Percentiles rank a stretch among this genome's conserved stretches.
Evolutionary conservation across 2,329 filamentous ascomycete species (phyloP).

Genomic region (Fusarium virguliforme): DNA sequence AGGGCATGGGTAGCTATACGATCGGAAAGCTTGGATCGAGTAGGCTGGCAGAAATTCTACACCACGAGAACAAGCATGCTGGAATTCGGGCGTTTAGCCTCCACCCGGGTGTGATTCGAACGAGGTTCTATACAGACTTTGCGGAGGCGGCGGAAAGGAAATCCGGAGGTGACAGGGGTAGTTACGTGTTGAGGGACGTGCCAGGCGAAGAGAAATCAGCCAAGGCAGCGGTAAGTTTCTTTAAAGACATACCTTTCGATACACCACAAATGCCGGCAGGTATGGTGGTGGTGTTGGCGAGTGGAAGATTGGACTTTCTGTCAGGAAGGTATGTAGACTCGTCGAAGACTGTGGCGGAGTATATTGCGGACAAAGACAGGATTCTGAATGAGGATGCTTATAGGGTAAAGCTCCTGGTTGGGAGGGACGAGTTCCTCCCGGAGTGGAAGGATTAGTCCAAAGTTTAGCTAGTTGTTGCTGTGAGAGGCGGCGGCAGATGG

Average conservation of each 20-base stretch:
- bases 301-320: background rate
- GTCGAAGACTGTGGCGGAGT: background rate
- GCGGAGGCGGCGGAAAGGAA: background rate
- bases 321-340: background rate
- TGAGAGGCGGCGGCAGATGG: too few species aligned
- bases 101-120: background rate
- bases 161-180: background rate
- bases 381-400: too few species aligned
- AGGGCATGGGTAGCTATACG: background rate
- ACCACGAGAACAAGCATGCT: background rate
- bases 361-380: too few species aligned
- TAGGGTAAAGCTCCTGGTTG: too few species aligned
- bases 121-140: background rate
- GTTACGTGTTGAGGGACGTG: background rate
- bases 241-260: background rate
- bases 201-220: background rate
- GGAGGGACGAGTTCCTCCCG: too few species aligned
- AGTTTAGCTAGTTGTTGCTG: too few species aligned
- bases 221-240: background rate
- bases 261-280: background rate
- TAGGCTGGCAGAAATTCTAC: background rate
- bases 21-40: background rate
- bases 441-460: too few species aligned
- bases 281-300: background rate
- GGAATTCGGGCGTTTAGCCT: background rate